Evolutionary conservation across 495 filamentous ascomycete species (phyloP).

Genomic region (Annulohypoxylon nitens): DNA sequence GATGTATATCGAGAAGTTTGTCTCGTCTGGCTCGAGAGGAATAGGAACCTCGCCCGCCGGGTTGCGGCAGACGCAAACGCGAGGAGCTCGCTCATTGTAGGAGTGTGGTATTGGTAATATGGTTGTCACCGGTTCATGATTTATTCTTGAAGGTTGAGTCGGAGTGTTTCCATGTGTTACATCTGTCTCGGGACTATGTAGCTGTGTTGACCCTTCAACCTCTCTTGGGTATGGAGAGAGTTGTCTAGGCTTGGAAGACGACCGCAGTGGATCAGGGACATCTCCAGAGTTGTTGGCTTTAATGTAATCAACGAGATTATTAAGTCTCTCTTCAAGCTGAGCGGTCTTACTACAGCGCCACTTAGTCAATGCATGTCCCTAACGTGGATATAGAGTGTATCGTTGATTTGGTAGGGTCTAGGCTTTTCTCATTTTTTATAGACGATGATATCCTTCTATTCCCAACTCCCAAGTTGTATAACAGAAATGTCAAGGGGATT

Average conservation of each 20-base stretch:
- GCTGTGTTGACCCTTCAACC: neutral
- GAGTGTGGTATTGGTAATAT: slow-evolving; percentile 32
- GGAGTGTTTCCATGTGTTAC: neutral
- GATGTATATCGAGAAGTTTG: slow-evolving; percentile 52
- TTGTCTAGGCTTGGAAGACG: slow-evolving; percentile 4
- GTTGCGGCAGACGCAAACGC: slow-evolving; percentile 45
- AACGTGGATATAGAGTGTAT: neutral
- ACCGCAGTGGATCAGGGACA: slow-evolving; percentile 22
- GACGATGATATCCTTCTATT: neutral
- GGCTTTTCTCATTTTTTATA: neutral
- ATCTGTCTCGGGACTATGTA: slow-evolving; percentile 13
- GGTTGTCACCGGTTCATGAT: slow-evolving; percentile 1
- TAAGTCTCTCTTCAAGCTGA: slow-evolving; percentile 53
- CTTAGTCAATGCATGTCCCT: slow-evolving; percentile 14
- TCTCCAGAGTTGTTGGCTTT: slow-evolving; percentile 47
- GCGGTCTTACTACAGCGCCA: slow-evolving; percentile 47
- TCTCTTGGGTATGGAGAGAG: slow-evolving; percentile 5
- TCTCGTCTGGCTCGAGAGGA: slow-evolving; percentile 51
- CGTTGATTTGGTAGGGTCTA: neutral
- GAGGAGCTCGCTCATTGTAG: slow-evolving; percentile 49
- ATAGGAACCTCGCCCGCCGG: slow-evolving; percentile 34
- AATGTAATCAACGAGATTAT: slow-evolving; percentile 51
- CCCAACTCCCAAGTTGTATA: neutral
- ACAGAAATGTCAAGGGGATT: neutral
- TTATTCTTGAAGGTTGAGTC: slow-evolving; percentile 8